A percentile compares a stretch with the other conserved stretches of the same genome.
phyloP scores from a whole-genome alignment of 352 stramenopile genomes.

The Peronospora tabacina region DNA sequence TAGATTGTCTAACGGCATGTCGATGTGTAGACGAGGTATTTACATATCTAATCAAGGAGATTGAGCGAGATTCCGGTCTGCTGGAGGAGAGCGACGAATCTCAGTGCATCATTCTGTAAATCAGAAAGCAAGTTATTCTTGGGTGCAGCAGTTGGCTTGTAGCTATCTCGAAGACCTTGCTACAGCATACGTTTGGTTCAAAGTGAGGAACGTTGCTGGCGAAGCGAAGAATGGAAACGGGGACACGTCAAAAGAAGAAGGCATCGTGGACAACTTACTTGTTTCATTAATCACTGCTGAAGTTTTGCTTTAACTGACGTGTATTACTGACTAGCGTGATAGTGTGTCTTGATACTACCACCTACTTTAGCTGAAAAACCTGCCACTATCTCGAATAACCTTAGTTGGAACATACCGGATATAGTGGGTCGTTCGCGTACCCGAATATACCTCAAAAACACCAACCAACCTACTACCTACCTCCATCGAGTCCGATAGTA shows the following conservation, averaged over 20 bases:
- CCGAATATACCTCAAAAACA: too few relatives aligned
- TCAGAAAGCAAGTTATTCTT: conserved; percentile 10
- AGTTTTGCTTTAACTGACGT: neutral
- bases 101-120: conserved; percentile 74
- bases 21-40: conserved; percentile 73
- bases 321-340: too few relatives aligned
- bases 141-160: conserved; percentile 3
- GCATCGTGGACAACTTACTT: conserved; percentile 10
- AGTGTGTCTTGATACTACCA: too few relatives aligned
- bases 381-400: too few relatives aligned
- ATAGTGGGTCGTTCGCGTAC: too few relatives aligned
- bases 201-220: conserved; percentile 2
- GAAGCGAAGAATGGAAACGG: conserved; percentile 3
- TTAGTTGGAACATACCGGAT: too few relatives aligned
- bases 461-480: too few relatives aligned
- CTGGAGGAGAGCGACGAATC: conserved; percentile 75
- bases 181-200: conserved; percentile 1
- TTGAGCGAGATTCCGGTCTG: conserved; percentile 82
- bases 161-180: conserved; percentile 7
- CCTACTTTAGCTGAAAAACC: too few relatives aligned
- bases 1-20: conserved; percentile 5
- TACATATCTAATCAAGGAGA: conserved; percentile 87
- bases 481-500: too few relatives aligned
- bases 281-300: conserved; percentile 5
- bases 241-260: conserved; percentile 5